Evolutionary conservation across 768 basidiomycete genomes (phyloP).

Genomic region (Tricholoma saponaceum): DNA sequence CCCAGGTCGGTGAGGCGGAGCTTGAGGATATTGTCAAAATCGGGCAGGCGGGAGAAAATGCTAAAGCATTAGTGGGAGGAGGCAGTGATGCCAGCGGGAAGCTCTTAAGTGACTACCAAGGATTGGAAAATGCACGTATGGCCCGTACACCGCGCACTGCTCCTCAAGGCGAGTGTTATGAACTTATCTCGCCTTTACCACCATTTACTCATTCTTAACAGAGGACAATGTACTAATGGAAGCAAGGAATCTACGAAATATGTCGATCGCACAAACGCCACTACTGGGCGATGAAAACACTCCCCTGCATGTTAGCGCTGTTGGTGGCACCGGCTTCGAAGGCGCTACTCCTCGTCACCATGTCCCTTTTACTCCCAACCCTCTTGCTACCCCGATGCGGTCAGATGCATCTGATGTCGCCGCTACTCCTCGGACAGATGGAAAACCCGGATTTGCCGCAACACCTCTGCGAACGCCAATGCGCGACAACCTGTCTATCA

Average conservation of each 20-base stretch:
- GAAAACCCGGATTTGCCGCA: conserved; percentile 30
- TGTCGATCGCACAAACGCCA: conserved; percentile 91
- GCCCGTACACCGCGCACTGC: conserved; percentile 93
- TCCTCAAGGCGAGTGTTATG: conserved; percentile 75
- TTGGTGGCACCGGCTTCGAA: conserved; percentile 90
- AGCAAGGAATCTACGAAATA: conserved; percentile 91
- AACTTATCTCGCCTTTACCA: neutral
- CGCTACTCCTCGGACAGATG: conserved; percentile 46
- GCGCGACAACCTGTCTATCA: conserved; percentile 89
- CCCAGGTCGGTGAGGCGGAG: conserved; percentile 93
- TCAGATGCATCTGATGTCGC: conserved; percentile 41
- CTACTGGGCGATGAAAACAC: conserved; percentile 97
- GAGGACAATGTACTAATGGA: conserved; percentile 95
- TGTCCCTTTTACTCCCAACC: conserved; percentile 93
- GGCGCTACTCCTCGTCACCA: conserved; percentile 92
- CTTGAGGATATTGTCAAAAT: conserved; percentile 99
- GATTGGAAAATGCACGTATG: conserved; percentile 83
- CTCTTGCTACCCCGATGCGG: conserved; percentile 81
- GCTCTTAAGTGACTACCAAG: conserved; percentile 90
- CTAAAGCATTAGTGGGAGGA: conserved; percentile 78
- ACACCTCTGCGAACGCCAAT: conserved; percentile 94
- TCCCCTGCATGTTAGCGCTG: conserved; percentile 69
- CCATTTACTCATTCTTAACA: conserved; percentile 25
- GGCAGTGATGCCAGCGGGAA: conserved; percentile 84
- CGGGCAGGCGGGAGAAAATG: conserved; percentile 86